Evolutionary conservation across 208 protist genomes (phyloP), one percentile per base, ranked within the genome.

Genomic region (Trypanosoma caninum): DNA sequence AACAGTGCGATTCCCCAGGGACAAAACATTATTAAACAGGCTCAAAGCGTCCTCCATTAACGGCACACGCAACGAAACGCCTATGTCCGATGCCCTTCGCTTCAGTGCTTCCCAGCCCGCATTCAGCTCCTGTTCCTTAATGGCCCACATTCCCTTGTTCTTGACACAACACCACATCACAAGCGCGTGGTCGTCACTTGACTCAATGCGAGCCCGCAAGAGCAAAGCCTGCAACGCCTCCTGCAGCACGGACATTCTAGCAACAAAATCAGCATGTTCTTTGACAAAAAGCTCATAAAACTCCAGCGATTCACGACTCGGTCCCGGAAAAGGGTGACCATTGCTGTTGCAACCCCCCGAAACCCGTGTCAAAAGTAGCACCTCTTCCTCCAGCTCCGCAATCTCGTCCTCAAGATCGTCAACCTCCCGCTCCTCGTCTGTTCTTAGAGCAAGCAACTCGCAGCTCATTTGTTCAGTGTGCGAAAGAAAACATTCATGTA

Each of bases 251-350:
- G 58, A 47, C 10, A 89, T 57, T 37, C 81, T 79, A 13, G 71
- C 74, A 44, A 74, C 64, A 34, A 89, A 55, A 52, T 93, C 82
- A 2, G 77, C 65, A 4, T 85, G 50, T 50, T 82, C 57, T 42
- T 69, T 79, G n/a, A 57, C 53, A 53, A 72, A 76, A 9, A 48
- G 13, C 23, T 44, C 34, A 44, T 72, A 78, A 2, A 60, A 56
- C 6, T 42, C 62, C 25, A 44, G 10, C 3, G 40, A 30, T 23
- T 40, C 42, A 31, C 2, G 14, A 40, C 16, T 16, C 11, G 22
- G n/a, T 0, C n/a, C 11, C 16, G 51, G 58, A 11, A 54, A 13
- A 30, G 31, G 58, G 16, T 25, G 38, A 6, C 50, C 50, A 22
- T 16, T 42, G 16, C 11, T 18, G 30, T 37, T 22, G 44, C 51